A percentile compares a stretch with the other conserved stretches of the same genome.
Evolutionary conservation across 208 protist genomes (phyloP).

Genomic region (Sergeia podlipaevii): DNA sequence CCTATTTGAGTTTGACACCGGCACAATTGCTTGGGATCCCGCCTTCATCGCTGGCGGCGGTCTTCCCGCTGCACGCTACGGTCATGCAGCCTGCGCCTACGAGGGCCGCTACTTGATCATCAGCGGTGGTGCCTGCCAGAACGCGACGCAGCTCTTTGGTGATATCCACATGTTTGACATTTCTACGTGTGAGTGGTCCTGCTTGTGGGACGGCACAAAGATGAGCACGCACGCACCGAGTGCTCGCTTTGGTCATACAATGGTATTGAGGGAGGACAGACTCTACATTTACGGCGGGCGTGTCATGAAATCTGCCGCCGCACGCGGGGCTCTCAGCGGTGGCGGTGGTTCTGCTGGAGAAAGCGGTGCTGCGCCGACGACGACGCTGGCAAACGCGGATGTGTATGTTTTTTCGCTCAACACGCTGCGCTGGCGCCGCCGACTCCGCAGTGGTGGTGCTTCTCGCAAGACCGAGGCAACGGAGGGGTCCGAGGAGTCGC

Average conservation of each 20-base stretch:
- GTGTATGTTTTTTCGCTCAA: slow-evolving; percentile 63
- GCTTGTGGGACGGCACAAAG: slow-evolving; percentile 39
- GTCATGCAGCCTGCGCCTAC: slow-evolving; percentile 67
- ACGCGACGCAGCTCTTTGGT: slow-evolving; percentile 27
- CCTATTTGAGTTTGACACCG: slow-evolving; percentile 59
- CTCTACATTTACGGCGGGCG: slow-evolving; percentile 78
- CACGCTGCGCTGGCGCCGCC: slow-evolving; percentile 41
- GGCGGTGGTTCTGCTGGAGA: slow-evolving; percentile 2
- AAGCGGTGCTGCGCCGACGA: neutral
- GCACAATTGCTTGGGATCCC: slow-evolving; percentile 66
- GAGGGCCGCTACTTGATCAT: slow-evolving; percentile 68
- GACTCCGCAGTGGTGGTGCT: slow-evolving; percentile 13
- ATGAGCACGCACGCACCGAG: slow-evolving; percentile 57
- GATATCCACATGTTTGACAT: slow-evolving; percentile 71
- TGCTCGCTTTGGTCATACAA: slow-evolving; percentile 65
- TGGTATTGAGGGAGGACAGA: slow-evolving; percentile 58
- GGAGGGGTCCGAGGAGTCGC: neutral
- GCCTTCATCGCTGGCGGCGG: slow-evolving; percentile 15
- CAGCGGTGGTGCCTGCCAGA: slow-evolving; percentile 43
- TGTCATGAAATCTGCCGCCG: slow-evolving; percentile 21
- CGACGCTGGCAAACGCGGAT: slow-evolving; percentile 25
- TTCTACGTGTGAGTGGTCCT: slow-evolving; percentile 50
- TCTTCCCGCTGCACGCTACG: slow-evolving; percentile 41
- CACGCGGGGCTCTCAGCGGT: too few relatives aligned
- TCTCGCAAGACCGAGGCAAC: neutral